Percentiles rank a stretch among this genome's conserved stretches.
phyloP scores from a whole-genome alignment of 257 asterid species.

The Ilex asprella region DNA sequence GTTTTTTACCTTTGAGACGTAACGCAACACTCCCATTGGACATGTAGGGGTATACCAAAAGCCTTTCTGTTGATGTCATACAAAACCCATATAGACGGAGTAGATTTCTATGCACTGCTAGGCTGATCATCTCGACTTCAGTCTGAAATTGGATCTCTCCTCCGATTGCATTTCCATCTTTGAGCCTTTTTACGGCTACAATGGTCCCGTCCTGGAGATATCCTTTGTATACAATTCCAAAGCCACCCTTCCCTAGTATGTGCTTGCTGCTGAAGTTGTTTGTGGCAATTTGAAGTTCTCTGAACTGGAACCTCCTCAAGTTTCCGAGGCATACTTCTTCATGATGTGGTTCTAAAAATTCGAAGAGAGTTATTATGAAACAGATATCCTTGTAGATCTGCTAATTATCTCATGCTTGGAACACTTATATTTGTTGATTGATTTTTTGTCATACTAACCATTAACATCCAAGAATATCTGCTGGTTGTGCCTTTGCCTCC shows the following conservation, averaged over 20 bases:
- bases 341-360: slow-evolving; percentile 52
- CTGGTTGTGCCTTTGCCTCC: slow-evolving; percentile 69
- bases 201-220: slow-evolving; percentile 67
- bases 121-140: slow-evolving; percentile 88
- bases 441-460: slow-evolving; percentile 32
- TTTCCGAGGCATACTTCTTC: slow-evolving; percentile 82
- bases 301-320: slow-evolving; percentile 59
- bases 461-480: slow-evolving; percentile 68
- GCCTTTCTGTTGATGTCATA: slow-evolving; percentile 65
- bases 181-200: slow-evolving; percentile 86
- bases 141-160: slow-evolving; percentile 94
- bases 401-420: too few species aligned
- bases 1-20: slow-evolving; percentile 68
- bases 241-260: slow-evolving; percentile 91
- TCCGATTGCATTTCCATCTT: slow-evolving; percentile 63
- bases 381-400: too few species aligned
- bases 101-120: slow-evolving; percentile 86
- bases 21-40: slow-evolving; percentile 94
- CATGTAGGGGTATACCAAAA: slow-evolving; percentile 87
- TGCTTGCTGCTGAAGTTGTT: slow-evolving; percentile 81
- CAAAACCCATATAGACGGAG: slow-evolving; percentile 82
- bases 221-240: slow-evolving; percentile 89
- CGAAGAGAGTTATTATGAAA: not conserved
- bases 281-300: slow-evolving; percentile 81
- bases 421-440: not conserved